These are phyloP conservation scores for Pseudozyma tsukubaensis DNA, from an alignment of 1,284 basidiomycete species.

Conservation along the genomic window DNA sequence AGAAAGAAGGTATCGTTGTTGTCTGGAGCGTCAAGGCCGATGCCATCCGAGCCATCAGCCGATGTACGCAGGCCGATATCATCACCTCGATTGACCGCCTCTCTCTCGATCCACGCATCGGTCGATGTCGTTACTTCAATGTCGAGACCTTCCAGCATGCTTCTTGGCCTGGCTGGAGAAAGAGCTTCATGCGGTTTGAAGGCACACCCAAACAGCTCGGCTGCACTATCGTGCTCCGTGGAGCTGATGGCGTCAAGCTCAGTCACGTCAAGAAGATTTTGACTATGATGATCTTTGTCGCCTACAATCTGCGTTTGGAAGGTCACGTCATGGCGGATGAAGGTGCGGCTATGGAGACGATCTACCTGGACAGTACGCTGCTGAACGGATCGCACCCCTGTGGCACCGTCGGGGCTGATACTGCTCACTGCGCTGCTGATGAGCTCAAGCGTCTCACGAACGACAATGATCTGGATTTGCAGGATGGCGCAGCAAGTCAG, in stretches of 20 bases:
- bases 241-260: slow-evolving; percentile 83
- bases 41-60: slow-evolving; percentile 85
- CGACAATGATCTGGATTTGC: slow-evolving; percentile 11
- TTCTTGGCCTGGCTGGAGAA: slow-evolving; percentile 87
- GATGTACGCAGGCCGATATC: slow-evolving; percentile 94
- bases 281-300: slow-evolving; percentile 89
- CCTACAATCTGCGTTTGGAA: slow-evolving; percentile 89
- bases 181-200: slow-evolving; percentile 92
- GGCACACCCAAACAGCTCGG: slow-evolving; percentile 91
- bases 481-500: slow-evolving; percentile 19
- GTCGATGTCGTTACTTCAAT: slow-evolving; percentile 86
- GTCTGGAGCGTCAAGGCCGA: slow-evolving; percentile 89
- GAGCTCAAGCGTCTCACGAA: slow-evolving; percentile 31
- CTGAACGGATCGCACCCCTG: slow-evolving; percentile 38
- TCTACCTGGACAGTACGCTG: slow-evolving; percentile 46
- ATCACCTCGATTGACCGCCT: slow-evolving; percentile 95
- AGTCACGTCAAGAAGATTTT: slow-evolving; percentile 90
- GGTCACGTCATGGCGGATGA: slow-evolving; percentile 94
- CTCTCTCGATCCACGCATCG: slow-evolving; percentile 87
- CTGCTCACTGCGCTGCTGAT: slow-evolving; percentile 30
- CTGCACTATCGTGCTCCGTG: slow-evolving; percentile 91
- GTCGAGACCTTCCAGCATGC: slow-evolving; percentile 95
- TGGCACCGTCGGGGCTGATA: slow-evolving; percentile 27
- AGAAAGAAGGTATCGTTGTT: slow-evolving; percentile 87
- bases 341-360: slow-evolving; percentile 50